Conservation (phyloP, 2,329 filamentous ascomycete genomes). For the Xylaria sp. region DNA sequence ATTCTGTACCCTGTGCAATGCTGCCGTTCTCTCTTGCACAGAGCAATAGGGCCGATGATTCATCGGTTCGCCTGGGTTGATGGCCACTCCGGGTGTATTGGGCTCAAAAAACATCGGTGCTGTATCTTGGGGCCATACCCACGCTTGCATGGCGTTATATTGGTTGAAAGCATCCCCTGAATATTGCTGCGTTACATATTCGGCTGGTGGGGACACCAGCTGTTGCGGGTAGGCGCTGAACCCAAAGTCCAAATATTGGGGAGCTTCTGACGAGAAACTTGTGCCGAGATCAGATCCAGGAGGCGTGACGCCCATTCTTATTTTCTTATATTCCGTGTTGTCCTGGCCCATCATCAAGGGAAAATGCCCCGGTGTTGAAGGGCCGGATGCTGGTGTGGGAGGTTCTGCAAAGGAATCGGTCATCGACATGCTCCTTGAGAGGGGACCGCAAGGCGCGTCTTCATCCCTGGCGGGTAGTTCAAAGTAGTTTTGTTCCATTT, state of each 20-base stretch:
- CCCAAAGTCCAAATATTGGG: conserved; percentile 37
- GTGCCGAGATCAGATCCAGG: conserved; percentile 46
- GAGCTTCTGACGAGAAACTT: conserved; percentile 27
- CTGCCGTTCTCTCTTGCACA: conserved; percentile 57
- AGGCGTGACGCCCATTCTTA: conserved; percentile 40
- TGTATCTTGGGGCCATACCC: conserved; percentile 41
- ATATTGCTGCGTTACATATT: conserved; percentile 27
- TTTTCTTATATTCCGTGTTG: conserved; percentile 41
- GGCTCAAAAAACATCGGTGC: conserved; percentile 40
- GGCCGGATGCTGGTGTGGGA: conserved; percentile 50
- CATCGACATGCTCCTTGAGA: conserved; percentile 48
- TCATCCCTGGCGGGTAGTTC: conserved; percentile 43
- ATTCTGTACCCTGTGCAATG: conserved; percentile 55
- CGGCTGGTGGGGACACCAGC: conserved; percentile 39
- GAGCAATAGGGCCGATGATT: conserved; percentile 24
- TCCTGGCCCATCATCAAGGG: conserved; percentile 45
- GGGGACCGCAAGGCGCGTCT: conserved; percentile 41
- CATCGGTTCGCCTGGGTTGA: background rate
- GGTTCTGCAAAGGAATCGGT: conserved; percentile 45
- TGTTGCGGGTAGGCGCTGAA: conserved; percentile 41
- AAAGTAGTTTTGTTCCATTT: conserved; percentile 26
- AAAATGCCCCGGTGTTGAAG: conserved; percentile 48
- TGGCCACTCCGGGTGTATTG: conserved; percentile 32
- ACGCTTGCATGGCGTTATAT: conserved; percentile 35
- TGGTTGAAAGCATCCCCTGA: background rate